Percentiles rank a stretch among this genome's conserved stretches.
These are phyloP conservation scores for Sanghuangporus weigelae DNA, from an alignment of 1,284 basidiomycete genomes.

Conservation along the genomic window DNA sequence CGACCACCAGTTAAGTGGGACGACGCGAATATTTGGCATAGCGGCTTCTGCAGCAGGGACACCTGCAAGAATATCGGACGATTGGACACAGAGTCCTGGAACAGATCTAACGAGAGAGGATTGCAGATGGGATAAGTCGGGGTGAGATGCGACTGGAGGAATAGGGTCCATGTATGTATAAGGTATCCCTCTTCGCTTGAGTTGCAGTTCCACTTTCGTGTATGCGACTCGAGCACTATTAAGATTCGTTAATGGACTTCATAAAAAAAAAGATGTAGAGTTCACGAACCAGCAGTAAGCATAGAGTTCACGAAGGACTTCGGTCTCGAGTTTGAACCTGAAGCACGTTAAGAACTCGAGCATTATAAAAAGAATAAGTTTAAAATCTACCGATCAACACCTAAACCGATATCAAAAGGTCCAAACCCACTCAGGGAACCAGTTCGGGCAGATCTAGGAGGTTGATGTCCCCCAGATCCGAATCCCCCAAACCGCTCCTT, in stretches of 20 bases:
- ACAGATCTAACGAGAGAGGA: slow-evolving; percentile 69
- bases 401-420: neutral
- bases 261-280: neutral
- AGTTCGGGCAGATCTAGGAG: neutral
- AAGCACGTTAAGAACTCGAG: neutral
- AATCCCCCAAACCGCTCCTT: slow-evolving; percentile 31
- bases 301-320: slow-evolving; percentile 67
- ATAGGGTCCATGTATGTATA: slow-evolving; percentile 72
- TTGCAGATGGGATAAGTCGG: slow-evolving; percentile 50
- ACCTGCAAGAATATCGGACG: slow-evolving; percentile 73
- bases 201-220: slow-evolving; percentile 81
- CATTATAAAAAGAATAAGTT: neutral
- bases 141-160: slow-evolving; percentile 33
- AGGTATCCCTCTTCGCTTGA: slow-evolving; percentile 76
- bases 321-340: slow-evolving; percentile 66
- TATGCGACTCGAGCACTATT: slow-evolving; percentile 84
- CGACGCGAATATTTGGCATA: slow-evolving; percentile 85
- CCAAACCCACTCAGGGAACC: slow-evolving; percentile 1
- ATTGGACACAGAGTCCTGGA: slow-evolving; percentile 78
- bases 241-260: neutral
- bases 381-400: slow-evolving; percentile 7
- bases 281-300: slow-evolving; percentile 69
- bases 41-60: slow-evolving; percentile 83
- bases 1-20: slow-evolving; percentile 89
- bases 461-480: slow-evolving; percentile 22